Base-by-base conservation (phyloP, 2,329 filamentous ascomycete genomes). In the Aspergillus novofumigatus region DNA sequence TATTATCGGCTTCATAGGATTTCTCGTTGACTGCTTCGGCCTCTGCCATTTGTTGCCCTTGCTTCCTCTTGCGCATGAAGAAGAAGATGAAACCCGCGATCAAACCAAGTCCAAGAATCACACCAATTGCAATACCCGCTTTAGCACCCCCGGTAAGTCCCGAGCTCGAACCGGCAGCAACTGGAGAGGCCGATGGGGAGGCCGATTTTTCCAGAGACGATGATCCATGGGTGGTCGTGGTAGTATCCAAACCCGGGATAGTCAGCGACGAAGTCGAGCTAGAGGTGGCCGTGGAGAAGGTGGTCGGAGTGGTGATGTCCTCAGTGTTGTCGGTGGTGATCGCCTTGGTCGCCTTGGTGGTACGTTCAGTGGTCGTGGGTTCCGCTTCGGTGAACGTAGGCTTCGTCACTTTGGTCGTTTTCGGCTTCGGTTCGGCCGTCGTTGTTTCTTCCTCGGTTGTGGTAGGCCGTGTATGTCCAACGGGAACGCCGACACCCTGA, bases 71-170 rank as follows among this genome's bases (percentile, higher is more conserved):
- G 69, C 83, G 87, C 70, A 92, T 83, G 59, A 91, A 72, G 72
- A 95, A 86, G 69, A 91, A 88, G 21, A 89, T 79, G 23, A 89
- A 71, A n/a, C 86, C 78, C 29, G 86, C 84, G 26, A 94, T 71
- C 2, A 87, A 74, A 32, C 87, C 83, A 26, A 96, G 66, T 51
- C 84, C 84, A 6, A 88, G 80, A 32, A 97, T 75, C 50, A 95
- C 85, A 67, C 92, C 92, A 69, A 97, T 86, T 5, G 88, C 91
- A 60, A 97, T 83, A 59, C 94, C 94, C 47, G 91, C 92, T 74
- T 91, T 94, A 29, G 76, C 79, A 52, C 77, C 77, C 17, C 69
- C 68, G 2, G 75, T 73, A 59, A 81, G 66, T 14, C 44, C 44
- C 20, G 44, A 26, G 23, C 11, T 25, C 10, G 44, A 47, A 17